Conservation (phyloP, 2,329 filamentous ascomycete genomes). For the Diaporthe citriasiana region DNA sequence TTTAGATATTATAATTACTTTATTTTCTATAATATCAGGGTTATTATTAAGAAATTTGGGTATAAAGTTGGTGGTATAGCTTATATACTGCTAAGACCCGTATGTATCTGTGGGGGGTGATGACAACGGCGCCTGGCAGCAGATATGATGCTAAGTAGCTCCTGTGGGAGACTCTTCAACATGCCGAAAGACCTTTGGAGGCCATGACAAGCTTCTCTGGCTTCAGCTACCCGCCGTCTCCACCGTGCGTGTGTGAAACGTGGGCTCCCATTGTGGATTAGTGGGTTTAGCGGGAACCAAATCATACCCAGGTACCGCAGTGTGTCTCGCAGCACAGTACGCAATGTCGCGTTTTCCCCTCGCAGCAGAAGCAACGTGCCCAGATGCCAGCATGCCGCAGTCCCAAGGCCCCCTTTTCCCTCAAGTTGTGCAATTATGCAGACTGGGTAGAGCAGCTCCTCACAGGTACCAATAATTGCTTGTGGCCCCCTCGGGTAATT, state of each 20-base stretch:
- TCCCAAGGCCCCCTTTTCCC: conserved; percentile 29
- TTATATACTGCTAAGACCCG: no score
- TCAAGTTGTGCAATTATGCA: conserved; percentile 36
- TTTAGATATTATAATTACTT: no score
- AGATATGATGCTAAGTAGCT: neutral
- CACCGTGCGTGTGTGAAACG: conserved; percentile 41
- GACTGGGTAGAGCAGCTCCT: conserved; percentile 30
- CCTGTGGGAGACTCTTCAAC: conserved; percentile 3
- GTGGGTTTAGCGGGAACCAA: conserved; percentile 35
- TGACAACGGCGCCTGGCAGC: no score
- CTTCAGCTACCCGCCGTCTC: conserved; percentile 40
- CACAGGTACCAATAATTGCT: conserved; percentile 32
- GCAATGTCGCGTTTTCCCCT: conserved; percentile 8
- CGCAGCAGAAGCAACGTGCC: conserved; percentile 9
- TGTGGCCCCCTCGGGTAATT: conserved; percentile 38
- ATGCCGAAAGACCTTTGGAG: conserved; percentile 2
- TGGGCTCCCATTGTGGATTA: conserved; percentile 38
- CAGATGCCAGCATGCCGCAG: conserved; percentile 20
- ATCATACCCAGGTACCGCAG: conserved; percentile 17
- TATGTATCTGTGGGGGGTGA: no score
- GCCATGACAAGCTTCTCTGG: conserved; percentile 15
- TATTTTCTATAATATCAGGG: no score
- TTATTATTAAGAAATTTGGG: no score
- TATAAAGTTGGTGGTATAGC: no score
- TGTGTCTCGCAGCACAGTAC: neutral